Conservation (phyloP, 2,329 filamentous ascomycete genomes). For the Fusarium torreyae region DNA sequence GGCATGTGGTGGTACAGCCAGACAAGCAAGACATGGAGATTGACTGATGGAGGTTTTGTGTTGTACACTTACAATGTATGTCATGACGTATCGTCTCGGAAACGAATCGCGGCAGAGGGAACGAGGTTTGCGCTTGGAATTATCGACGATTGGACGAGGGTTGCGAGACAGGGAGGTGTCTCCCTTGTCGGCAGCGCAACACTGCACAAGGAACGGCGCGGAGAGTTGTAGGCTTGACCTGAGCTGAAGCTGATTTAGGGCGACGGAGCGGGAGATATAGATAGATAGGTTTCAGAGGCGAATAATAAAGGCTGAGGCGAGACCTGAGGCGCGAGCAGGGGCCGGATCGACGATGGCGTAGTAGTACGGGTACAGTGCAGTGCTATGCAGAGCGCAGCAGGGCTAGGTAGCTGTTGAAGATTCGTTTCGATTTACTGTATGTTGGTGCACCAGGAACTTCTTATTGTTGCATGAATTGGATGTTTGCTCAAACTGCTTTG, state of each 20-base stretch:
- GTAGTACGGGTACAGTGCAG: constrained; percentile 18
- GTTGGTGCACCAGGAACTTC: constrained; percentile 27
- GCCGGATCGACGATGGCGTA: constrained; percentile 29
- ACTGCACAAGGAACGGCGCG: constrained; percentile 21
- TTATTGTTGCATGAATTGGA: constrained; percentile 31
- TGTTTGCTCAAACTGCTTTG: constrained; percentile 36
- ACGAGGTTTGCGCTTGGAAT: constrained; percentile 9
- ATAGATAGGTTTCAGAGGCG: constrained; percentile 18
- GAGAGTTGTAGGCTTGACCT: constrained; percentile 24
- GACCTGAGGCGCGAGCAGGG: constrained; percentile 26
- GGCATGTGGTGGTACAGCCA: constrained; percentile 39
- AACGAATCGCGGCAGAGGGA: constrained; percentile 37
- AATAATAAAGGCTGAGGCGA: constrained; percentile 3
- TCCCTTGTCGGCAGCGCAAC: constrained; percentile 32
- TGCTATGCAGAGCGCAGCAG: constrained; percentile 19
- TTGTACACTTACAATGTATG: constrained; percentile 58
- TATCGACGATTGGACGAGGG: constrained; percentile 43
- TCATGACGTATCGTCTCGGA: constrained; percentile 56
- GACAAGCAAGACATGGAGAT: constrained; percentile 26
- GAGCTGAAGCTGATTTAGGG: constrained; percentile 32
- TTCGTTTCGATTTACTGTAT: constrained; percentile 34
- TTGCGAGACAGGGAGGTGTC: constrained; percentile 34
- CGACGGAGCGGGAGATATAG: constrained; percentile 15
- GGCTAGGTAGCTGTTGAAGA: constrained; percentile 39
- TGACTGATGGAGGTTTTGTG: constrained; percentile 34